phyloP scores from a whole-genome alignment of 306 rosid genomes.

The Astragalus membranaceus region DNA sequence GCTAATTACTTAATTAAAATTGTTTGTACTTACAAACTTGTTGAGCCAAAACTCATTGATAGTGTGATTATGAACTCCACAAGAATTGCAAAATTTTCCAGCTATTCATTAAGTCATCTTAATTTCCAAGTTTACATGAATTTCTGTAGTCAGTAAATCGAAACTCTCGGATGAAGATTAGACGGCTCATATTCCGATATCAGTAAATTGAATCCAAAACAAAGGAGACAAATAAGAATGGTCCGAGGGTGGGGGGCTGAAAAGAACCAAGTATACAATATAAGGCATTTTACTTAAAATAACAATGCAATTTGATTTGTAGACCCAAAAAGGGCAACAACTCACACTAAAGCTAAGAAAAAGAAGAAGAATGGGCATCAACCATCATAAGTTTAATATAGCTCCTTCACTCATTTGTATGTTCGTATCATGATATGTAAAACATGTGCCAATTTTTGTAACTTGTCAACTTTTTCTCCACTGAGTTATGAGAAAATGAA shows the following conservation, averaged over 20 bases:
- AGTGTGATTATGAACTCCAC: too few species aligned
- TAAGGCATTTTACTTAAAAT: not conserved
- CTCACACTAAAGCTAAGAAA: slow-evolving; percentile 6
- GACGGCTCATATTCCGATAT: too few species aligned
- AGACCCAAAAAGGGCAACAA: not conserved
- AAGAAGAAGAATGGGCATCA: slow-evolving; percentile 1
- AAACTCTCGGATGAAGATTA: too few species aligned
- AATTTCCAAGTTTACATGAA: not conserved
- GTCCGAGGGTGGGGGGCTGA: not conserved
- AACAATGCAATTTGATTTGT: not conserved
- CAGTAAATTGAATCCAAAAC: not conserved
- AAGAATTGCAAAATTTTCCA: too few species aligned
- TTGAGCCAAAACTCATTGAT: too few species aligned
- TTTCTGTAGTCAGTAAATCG: not conserved
- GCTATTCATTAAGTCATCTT: too few species aligned
- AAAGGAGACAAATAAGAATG: not conserved
- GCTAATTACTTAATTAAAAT: too few species aligned
- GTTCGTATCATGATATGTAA: not conserved
- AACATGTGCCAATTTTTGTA: slow-evolving; percentile 16
- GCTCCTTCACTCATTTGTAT: slow-evolving; percentile 11
- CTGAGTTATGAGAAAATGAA: slow-evolving; percentile 12
- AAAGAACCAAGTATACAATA: not conserved
- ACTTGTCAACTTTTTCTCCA: not conserved
- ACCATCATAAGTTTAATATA: slow-evolving; percentile 13
- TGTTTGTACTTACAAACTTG: too few species aligned